Percentiles rank a stretch among this genome's conserved stretches.
These are phyloP conservation scores for Hypomyces perniciosus DNA, from an alignment of 2,329 filamentous ascomycete species.

Conservation along the genomic window DNA sequence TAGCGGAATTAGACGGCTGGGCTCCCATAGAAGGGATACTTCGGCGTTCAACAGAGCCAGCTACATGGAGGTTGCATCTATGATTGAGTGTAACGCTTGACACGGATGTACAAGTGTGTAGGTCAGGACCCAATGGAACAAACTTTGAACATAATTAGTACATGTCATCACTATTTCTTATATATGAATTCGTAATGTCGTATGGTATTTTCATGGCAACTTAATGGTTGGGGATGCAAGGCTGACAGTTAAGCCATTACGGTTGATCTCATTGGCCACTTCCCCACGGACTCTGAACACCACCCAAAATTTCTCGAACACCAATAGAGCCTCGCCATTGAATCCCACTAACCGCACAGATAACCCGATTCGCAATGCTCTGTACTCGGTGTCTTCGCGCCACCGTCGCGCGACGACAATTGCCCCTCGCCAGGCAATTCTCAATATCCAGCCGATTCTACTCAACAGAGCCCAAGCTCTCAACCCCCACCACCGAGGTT, in stretches of 20 bases:
- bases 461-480: conserved; percentile 33
- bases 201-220: neutral
- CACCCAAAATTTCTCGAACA: conserved; percentile 24
- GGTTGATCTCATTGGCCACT: conserved; percentile 22
- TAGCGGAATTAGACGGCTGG: neutral
- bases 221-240: conserved; percentile 16
- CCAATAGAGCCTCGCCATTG: conserved; percentile 18
- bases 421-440: conserved; percentile 32
- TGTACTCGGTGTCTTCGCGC: conserved; percentile 46
- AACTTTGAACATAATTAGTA: conserved; percentile 13
- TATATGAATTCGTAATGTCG: too few relatives aligned
- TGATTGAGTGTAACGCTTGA: conserved; percentile 16
- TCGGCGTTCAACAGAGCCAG: neutral
- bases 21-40: neutral
- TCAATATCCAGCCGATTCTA: conserved; percentile 33
- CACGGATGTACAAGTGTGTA: conserved; percentile 28
- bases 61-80: neutral
- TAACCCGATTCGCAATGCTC: conserved; percentile 30
- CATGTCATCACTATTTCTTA: neutral
- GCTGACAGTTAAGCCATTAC: conserved; percentile 22
- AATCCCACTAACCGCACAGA: conserved; percentile 23
- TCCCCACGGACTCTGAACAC: conserved; percentile 4
- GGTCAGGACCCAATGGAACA: conserved; percentile 26
- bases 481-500: conserved; percentile 27
- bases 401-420: conserved; percentile 25